Percentiles rank a stretch among this genome's conserved stretches.
These are phyloP conservation scores for Botrytis medusae DNA, from an alignment of 2,329 filamentous ascomycete species.

Conservation along the genomic window DNA sequence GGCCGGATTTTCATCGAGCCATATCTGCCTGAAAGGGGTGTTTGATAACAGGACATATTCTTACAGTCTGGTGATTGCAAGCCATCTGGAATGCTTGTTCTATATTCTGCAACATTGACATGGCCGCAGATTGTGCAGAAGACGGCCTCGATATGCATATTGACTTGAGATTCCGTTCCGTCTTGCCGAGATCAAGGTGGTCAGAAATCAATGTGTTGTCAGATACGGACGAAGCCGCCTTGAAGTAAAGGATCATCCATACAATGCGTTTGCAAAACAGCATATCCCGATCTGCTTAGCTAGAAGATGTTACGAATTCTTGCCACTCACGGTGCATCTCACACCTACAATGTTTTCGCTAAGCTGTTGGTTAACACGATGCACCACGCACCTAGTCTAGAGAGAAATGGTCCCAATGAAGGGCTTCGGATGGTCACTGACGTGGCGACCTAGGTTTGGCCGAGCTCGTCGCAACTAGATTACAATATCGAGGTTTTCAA, in stretches of 20 bases:
- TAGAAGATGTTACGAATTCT: constrained; percentile 23
- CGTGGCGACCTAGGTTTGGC: constrained; percentile 40
- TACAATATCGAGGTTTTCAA: constrained; percentile 17
- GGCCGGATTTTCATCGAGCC: constrained; percentile 8
- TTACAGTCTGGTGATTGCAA: constrained; percentile 35
- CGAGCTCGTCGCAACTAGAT: constrained; percentile 24
- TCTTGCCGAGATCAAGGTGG: constrained; percentile 21
- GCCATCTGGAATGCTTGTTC: constrained; percentile 32
- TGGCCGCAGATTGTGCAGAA: constrained; percentile 22
- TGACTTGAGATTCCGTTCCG: constrained; percentile 15
- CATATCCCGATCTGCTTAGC: constrained; percentile 18
- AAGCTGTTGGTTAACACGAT: constrained; percentile 22
- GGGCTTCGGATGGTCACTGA: constrained; percentile 31
- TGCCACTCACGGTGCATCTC: constrained; percentile 29
- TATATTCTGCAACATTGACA: constrained; percentile 27
- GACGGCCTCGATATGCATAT: constrained; percentile 21
- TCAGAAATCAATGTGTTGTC: constrained; percentile 37
- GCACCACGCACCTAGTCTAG: constrained; percentile 24
- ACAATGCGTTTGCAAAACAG: constrained; percentile 18
- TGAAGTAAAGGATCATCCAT: constrained; percentile 26
- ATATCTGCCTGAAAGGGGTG: constrained; percentile 17
- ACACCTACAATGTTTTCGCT: constrained; percentile 25
- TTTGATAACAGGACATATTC: constrained; percentile 24
- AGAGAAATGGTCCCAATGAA: constrained; percentile 31
- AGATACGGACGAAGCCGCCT: constrained; percentile 28